These are phyloP conservation scores for Saturnispora diversa DNA, from an alignment of 805 yeast species.

Conservation along the genomic window DNA sequence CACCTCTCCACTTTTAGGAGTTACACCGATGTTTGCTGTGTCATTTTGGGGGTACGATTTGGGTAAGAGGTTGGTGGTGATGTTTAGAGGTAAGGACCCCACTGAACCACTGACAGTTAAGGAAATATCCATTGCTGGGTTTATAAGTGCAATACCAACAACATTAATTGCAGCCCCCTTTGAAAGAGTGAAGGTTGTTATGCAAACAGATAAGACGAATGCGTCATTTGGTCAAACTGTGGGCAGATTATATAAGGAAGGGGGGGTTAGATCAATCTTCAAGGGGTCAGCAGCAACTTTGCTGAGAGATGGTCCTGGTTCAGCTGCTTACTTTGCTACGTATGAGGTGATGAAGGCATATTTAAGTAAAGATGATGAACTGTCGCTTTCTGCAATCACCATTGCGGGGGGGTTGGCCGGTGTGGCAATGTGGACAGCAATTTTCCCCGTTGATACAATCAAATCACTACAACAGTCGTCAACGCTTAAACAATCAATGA, in stretches of 20 bases:
- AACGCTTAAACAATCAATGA: conserved; percentile 44
- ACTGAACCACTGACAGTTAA: conserved; percentile 36
- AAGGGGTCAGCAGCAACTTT: conserved; percentile 89
- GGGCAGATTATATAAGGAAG: conserved; percentile 59
- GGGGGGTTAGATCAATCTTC: conserved; percentile 78
- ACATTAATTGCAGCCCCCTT: conserved; percentile 97
- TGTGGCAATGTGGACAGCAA: conserved; percentile 92
- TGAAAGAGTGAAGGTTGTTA: conserved; percentile 88
- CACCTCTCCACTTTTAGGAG: conserved; percentile 89
- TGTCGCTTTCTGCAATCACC: conserved; percentile 68
- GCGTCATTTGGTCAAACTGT: conserved; percentile 49
- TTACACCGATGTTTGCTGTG: conserved; percentile 97
- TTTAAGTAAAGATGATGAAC: conserved; percentile 42
- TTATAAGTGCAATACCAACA: conserved; percentile 89
- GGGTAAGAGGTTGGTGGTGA: conserved; percentile 68
- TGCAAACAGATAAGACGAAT: conserved; percentile 54
- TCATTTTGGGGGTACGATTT: conserved; percentile 97
- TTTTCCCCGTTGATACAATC: conserved; percentile 93
- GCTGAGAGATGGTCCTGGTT: conserved; percentile 97
- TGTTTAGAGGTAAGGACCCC: conserved; percentile 28
- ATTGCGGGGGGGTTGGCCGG: conserved; percentile 96
- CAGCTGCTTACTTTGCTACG: conserved; percentile 91
- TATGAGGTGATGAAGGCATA: conserved; percentile 71
- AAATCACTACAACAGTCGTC: conserved; percentile 76
- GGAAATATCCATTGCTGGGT: conserved; percentile 87